Evolutionary conservation across 352 stramenopile species (phyloP), one percentile per base, ranked within the genome.

Genomic region (Blastocystis sp.): DNA sequence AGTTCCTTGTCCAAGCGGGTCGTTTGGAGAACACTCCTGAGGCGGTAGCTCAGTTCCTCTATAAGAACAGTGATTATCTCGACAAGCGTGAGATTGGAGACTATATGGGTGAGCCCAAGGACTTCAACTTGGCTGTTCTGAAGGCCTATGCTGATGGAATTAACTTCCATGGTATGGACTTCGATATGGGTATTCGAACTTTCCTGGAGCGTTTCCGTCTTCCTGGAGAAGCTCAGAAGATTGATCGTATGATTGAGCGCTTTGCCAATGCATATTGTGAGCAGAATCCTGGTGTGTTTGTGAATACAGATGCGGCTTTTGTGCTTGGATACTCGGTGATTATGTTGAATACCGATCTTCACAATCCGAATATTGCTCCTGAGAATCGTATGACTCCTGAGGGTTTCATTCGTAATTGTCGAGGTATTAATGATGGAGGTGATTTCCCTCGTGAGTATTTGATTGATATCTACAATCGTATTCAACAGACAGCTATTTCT

Each of bases 191-290:
- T 22, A 98, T 99, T 89, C 94, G 97, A 33, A 92, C 96, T 35
- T 99, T 99, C 90, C 93, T 99, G 24, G 93, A 94, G 37, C 96
- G 96, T 40, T 99, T 99, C 92, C 95, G 97, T 44, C 92, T 99
- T 5, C 97, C 96, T 4, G 97, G 97, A 33, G 97, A 99, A 91
- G 97, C 97, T 0, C 97, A 99, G 91, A 99, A 99, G 92, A 99
- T 99, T 91, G 97, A 99, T 92, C 96, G 97, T 42, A 99, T 99
- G 90, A 99, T 99, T 96, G 97, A 99, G 90, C 98, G 98, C 89
- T 99, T 99, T 91, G 96, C 97, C 0, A 96, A 98, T 90, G 93
- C 93, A 27, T 98, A 94, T 93, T 97, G 91, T 58, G 91, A 84
- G 91, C 93, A 93, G 88, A 96, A 97, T 90, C 89, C 92, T 4